These are phyloP conservation scores for Crithidia brevicula DNA, from an alignment of 208 protist genomes.

Conservation along the genomic window DNA sequence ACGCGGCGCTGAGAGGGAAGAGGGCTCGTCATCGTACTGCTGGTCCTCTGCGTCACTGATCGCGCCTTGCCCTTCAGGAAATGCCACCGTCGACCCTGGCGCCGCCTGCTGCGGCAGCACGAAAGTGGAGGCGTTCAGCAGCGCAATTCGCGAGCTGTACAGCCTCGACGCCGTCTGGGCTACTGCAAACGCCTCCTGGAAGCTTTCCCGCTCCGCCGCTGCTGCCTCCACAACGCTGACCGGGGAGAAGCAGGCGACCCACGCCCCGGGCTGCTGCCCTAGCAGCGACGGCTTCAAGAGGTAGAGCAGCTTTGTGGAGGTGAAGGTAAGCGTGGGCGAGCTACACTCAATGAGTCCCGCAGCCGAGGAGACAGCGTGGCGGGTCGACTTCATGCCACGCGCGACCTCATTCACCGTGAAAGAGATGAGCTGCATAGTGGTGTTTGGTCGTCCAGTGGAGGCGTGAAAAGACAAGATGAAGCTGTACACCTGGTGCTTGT, in stretches of 20 bases:
- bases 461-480: conserved; percentile 60
- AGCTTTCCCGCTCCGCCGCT: conserved; percentile 52
- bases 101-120: not conserved
- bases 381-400: conserved; percentile 64
- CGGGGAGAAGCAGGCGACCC: conserved; percentile 72
- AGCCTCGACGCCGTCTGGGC: conserved; percentile 57
- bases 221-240: conserved; percentile 37
- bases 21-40: no score
- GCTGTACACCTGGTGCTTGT: conserved; percentile 66
- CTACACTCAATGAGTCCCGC: conserved; percentile 65
- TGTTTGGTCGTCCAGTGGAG: conserved; percentile 53
- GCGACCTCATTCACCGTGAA: conserved; percentile 61
- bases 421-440: conserved; percentile 82
- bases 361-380: conserved; percentile 65
- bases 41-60: no score
- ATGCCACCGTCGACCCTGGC: no score
- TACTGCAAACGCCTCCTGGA: conserved; percentile 77
- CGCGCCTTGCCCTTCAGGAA: no score
- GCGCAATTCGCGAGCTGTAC: conserved; percentile 51
- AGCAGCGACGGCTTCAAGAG: conserved; percentile 76
- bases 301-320: conserved; percentile 62
- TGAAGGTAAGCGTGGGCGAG: conserved; percentile 56
- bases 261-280: conserved; percentile 64
- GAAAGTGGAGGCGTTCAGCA: conserved; percentile 7
- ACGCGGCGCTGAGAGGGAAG: no score